A percentile compares a stretch with the other conserved stretches of the same genome.
These are phyloP conservation scores for Baorangia bicolor DNA, from an alignment of 768 basidiomycete species.

Conservation along the genomic window DNA sequence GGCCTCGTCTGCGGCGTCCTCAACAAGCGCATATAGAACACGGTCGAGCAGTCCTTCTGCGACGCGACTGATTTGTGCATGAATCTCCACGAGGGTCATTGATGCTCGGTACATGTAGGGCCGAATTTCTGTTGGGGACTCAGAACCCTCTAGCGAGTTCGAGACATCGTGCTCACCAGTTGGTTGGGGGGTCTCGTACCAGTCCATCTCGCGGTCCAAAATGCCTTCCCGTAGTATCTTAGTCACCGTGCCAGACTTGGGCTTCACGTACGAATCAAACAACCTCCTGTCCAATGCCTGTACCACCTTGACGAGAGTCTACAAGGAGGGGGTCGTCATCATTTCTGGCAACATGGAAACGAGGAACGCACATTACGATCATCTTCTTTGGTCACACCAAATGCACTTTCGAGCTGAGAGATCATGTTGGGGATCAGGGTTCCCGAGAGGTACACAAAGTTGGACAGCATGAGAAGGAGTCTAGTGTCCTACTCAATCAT, in stretches of 20 bases:
- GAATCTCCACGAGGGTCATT: constrained; percentile 86
- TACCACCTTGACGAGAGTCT: constrained; percentile 77
- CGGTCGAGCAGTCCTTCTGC: constrained; percentile 81
- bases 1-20: constrained; percentile 80
- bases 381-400: constrained; percentile 66
- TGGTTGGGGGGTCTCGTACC: constrained; percentile 93
- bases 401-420: constrained; percentile 71
- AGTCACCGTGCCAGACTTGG: constrained; percentile 70
- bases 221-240: constrained; percentile 77
- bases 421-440: constrained; percentile 77
- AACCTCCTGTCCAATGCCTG: constrained; percentile 84
- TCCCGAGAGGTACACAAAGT: constrained; percentile 75
- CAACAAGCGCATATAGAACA: constrained; percentile 76
- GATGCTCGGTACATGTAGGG: constrained; percentile 91
- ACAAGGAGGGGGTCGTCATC: neutral
- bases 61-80: constrained; percentile 83
- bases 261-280: constrained; percentile 84
- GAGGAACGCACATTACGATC: constrained; percentile 60
- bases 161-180: constrained; percentile 54
- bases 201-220: constrained; percentile 79
- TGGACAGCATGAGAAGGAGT: constrained; percentile 84
- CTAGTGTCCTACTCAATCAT: constrained; percentile 67
- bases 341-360: neutral
- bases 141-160: neutral
- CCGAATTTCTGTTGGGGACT: constrained; percentile 68